Evolutionary conservation across 2,329 filamentous ascomycete genomes (phyloP).

Genomic region (Colletotrichum zoysiae): DNA sequence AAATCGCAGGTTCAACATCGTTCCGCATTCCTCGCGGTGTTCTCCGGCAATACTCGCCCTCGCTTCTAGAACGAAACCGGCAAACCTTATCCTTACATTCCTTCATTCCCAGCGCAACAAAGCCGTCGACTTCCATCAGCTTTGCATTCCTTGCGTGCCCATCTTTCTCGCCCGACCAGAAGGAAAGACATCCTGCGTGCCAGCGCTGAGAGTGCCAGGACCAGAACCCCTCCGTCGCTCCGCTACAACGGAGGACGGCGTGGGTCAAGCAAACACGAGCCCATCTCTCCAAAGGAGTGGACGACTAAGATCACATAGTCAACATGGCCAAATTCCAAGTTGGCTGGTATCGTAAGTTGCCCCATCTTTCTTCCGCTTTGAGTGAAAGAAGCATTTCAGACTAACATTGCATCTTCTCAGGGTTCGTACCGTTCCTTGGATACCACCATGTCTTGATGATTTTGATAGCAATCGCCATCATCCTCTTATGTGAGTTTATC

Average conservation of each 20-base stretch:
- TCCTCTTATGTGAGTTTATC: conserved; percentile 84
- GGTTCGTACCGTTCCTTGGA: conserved; percentile 76
- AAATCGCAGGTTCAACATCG: conserved; percentile 36
- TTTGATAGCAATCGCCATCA: conserved; percentile 91
- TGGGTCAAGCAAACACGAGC: conserved; percentile 27
- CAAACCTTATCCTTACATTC: conserved; percentile 14
- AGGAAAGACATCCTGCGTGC: conserved; percentile 39
- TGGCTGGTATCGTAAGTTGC: conserved; percentile 63
- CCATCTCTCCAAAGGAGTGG: conserved; percentile 36
- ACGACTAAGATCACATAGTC: conserved; percentile 37
- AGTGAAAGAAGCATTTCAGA: not conserved
- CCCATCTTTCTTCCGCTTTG: not conserved
- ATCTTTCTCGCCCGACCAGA: conserved; percentile 14
- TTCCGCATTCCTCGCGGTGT: conserved; percentile 43
- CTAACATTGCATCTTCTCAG: conserved; percentile 51
- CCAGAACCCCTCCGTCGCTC: conserved; percentile 43
- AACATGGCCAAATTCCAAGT: conserved; percentile 56
- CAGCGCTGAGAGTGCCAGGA: conserved; percentile 40
- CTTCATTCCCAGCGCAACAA: conserved; percentile 7
- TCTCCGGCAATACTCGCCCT: conserved; percentile 20
- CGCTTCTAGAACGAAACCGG: conserved; percentile 1
- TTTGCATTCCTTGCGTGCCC: conserved; percentile 22
- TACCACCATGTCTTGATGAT: conserved; percentile 96
- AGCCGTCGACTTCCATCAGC: not conserved
- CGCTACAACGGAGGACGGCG: conserved; percentile 43